phyloP scores from a whole-genome alignment of 2,329 filamentous ascomycete genomes.

The Monilinia laxa region DNA sequence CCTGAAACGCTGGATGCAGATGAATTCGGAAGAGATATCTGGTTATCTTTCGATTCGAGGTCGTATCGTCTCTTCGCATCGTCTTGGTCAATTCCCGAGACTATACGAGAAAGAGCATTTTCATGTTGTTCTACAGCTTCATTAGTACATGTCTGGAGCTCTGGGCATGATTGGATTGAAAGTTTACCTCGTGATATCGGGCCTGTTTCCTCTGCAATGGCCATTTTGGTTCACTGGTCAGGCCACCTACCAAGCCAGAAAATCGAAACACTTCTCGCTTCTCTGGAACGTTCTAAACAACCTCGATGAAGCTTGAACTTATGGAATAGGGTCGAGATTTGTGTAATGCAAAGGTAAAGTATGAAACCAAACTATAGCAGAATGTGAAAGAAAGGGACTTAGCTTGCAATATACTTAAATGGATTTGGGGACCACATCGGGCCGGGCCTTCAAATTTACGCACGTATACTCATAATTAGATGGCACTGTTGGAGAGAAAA shows the following conservation, averaged over 20 bases:
- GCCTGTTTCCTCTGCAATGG: not conserved
- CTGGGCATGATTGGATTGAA: not conserved
- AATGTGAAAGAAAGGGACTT: not conserved
- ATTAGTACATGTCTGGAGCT: not conserved
- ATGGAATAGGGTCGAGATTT: not conserved
- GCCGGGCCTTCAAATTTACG: not conserved
- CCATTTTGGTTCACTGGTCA: not conserved
- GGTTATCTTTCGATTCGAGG: slow-evolving; percentile 46
- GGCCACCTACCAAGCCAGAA: not conserved
- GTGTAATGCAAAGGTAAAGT: not conserved
- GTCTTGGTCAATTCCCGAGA: slow-evolving; percentile 42
- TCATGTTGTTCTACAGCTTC: slow-evolving; percentile 14
- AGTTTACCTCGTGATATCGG: not conserved
- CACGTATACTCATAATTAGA: not conserved
- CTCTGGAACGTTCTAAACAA: not conserved
- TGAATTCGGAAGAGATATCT: slow-evolving; percentile 35
- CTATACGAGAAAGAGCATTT: slow-evolving; percentile 29
- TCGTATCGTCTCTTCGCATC: slow-evolving; percentile 46
- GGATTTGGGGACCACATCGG: not conserved
- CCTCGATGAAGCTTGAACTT: not conserved
- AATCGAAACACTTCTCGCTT: not conserved
- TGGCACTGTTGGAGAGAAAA: not conserved
- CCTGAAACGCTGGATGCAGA: slow-evolving; percentile 28
- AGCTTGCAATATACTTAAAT: not conserved
- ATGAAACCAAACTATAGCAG: not conserved